Evolutionary conservation across 2,329 filamentous ascomycete genomes (phyloP).

Genomic region (Penicillium sp.): DNA sequence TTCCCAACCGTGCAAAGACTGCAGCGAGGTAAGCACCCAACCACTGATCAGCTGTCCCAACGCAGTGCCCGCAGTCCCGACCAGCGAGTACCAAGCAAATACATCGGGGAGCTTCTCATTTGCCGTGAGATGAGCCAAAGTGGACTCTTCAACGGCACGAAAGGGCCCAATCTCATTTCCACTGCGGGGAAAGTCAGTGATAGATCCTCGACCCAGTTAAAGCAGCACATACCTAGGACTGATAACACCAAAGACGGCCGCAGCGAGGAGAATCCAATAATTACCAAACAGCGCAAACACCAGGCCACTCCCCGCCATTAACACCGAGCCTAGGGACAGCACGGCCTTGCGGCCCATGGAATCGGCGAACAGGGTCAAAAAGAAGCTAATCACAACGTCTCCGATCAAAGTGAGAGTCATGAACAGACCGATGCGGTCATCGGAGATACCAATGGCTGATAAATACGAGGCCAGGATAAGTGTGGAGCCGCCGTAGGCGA

Average conservation of each 20-base stretch:
- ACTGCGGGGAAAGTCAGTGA: constrained; percentile 17
- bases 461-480: constrained; percentile 60
- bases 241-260: constrained; percentile 58
- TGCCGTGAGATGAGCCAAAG: constrained; percentile 56
- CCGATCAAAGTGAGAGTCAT: constrained; percentile 60
- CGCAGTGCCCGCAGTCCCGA: constrained; percentile 56
- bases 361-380: constrained; percentile 57
- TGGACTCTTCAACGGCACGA: constrained; percentile 61
- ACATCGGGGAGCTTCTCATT: constrained; percentile 55
- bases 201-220: background rate
- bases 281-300: constrained; percentile 53
- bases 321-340: constrained; percentile 47
- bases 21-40: constrained; percentile 53
- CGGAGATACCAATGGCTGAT: constrained; percentile 51
- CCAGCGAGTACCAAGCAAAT: constrained; percentile 57
- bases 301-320: constrained; percentile 56
- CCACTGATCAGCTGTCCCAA: constrained; percentile 57
- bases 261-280: constrained; percentile 56
- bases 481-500: constrained; percentile 59
- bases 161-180: constrained; percentile 65
- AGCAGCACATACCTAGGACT: constrained; percentile 45
- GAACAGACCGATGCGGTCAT: constrained; percentile 58
- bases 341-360: constrained; percentile 53
- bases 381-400: constrained; percentile 55
- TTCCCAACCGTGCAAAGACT: constrained; percentile 41